These are phyloP conservation scores for Physaria fendleri DNA, from an alignment of 345 rosid genomes.

Conservation along the genomic window DNA sequence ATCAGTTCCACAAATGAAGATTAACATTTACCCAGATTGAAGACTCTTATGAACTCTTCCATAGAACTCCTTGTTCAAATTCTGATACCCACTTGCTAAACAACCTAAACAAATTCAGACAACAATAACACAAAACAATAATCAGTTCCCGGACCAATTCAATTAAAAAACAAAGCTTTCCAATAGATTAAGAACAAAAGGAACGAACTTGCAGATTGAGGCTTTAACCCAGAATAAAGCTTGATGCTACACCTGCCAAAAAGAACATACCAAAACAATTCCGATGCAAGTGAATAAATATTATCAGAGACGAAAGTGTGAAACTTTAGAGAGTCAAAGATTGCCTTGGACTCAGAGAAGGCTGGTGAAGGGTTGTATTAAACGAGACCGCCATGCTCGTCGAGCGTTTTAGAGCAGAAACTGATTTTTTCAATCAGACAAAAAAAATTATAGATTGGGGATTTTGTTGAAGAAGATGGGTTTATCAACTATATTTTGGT, in stretches of 20 bases:
- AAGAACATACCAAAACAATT: not conserved
- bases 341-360: slow-evolving; percentile 60
- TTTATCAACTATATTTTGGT: slow-evolving; percentile 11
- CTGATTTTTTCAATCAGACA: not conserved
- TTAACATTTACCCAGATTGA: slow-evolving; percentile 47
- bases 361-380: slow-evolving; percentile 41
- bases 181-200: slow-evolving; percentile 11
- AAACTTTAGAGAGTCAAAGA: not conserved
- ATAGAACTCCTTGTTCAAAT: slow-evolving; percentile 59
- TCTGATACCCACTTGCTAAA: slow-evolving; percentile 47
- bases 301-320: not conserved
- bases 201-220: slow-evolving; percentile 54
- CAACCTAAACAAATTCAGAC: slow-evolving; percentile 30
- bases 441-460: slow-evolving; percentile 17
- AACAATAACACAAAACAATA: not conserved
- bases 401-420: slow-evolving; percentile 15
- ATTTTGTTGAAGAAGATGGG: slow-evolving; percentile 7
- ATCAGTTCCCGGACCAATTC: slow-evolving; percentile 12
- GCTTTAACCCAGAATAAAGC: slow-evolving; percentile 68
- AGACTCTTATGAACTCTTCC: slow-evolving; percentile 63
- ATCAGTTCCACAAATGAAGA: not conserved
- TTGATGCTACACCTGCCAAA: slow-evolving; percentile 57
- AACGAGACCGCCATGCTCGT: slow-evolving; percentile 53
- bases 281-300: not conserved
- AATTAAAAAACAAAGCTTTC: not conserved